Conservation (phyloP, 2,329 filamentous ascomycete species). For the Colletotrichum kahawae region DNA sequence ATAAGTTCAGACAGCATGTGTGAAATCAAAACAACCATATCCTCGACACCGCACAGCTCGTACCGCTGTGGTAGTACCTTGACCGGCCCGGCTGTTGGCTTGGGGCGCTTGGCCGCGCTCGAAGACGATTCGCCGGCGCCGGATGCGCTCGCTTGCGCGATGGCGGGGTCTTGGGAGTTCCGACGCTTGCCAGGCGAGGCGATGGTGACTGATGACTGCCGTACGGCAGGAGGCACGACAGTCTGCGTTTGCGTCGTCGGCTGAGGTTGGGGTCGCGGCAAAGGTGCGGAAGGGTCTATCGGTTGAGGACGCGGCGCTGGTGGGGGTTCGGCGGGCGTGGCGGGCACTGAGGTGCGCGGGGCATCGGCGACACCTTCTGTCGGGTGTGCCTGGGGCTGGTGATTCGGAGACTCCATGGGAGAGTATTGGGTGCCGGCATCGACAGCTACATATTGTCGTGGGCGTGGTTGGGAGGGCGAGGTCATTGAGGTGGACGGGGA, state of each 20-base stretch:
- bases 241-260: constrained; percentile 2
- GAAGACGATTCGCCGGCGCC: constrained; percentile 26
- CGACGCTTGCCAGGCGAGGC: constrained; percentile 48
- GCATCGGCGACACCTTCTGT: constrained; percentile 24
- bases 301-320: constrained; percentile 21
- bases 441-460: constrained; percentile 50
- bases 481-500: constrained; percentile 37
- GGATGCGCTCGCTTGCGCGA: constrained; percentile 18
- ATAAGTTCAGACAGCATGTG: constrained; percentile 97
- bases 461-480: constrained; percentile 29
- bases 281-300: constrained; percentile 12
- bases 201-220: constrained; percentile 16
- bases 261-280: constrained; percentile 19
- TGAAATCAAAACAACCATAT: constrained; percentile 88
- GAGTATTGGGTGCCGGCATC: constrained; percentile 55
- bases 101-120: constrained; percentile 56
- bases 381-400: background rate
- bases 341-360: constrained; percentile 28
- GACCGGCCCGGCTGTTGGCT: constrained; percentile 52
- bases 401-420: constrained; percentile 45
- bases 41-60: constrained; percentile 80
- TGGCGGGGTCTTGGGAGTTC: constrained; percentile 44
- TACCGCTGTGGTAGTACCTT: constrained; percentile 76
- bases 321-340: constrained; percentile 28
- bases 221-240: constrained; percentile 1